A percentile compares a stretch with the other conserved stretches of the same genome.
Evolutionary conservation across 106 monocot species (phyloP).

Genomic region (Allium fistulosum): DNA sequence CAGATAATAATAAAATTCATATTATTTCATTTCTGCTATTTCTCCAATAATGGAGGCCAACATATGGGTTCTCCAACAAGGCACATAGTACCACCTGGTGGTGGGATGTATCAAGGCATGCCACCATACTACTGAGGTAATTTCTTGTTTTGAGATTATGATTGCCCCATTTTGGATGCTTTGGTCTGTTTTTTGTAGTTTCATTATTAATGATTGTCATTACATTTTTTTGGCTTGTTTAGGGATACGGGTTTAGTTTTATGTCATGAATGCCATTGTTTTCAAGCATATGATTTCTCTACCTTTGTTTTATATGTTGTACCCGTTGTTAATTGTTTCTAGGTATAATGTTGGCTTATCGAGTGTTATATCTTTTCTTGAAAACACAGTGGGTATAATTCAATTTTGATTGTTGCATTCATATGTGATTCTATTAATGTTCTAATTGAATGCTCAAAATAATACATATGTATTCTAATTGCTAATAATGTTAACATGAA

Average conservation of each 20-base stretch:
- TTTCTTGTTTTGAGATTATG: neutral
- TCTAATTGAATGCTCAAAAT: no score
- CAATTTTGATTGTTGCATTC: no score
- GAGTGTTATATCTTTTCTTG: no score
- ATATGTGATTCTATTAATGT: no score
- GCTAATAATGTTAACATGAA: no score
- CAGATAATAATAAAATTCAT: no score
- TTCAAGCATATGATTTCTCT: neutral
- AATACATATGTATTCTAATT: no score
- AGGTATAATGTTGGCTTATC: no score
- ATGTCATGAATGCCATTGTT: neutral
- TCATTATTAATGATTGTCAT: neutral
- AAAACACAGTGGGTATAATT: no score
- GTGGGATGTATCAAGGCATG: constrained; percentile 17
- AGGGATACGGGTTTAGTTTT: neutral
- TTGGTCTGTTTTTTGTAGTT: neutral
- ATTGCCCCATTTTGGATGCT: neutral
- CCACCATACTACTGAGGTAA: constrained; percentile 20
- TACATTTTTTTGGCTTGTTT: neutral
- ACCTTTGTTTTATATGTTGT: no score
- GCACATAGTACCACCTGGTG: constrained; percentile 10
- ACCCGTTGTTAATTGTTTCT: no score
- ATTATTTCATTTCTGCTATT: no score
- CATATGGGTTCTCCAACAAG: constrained; percentile 11
- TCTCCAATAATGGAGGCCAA: neutral